Evolutionary conservation across 768 basidiomycete genomes (phyloP).

Genomic region (Suillus sp.): DNA sequence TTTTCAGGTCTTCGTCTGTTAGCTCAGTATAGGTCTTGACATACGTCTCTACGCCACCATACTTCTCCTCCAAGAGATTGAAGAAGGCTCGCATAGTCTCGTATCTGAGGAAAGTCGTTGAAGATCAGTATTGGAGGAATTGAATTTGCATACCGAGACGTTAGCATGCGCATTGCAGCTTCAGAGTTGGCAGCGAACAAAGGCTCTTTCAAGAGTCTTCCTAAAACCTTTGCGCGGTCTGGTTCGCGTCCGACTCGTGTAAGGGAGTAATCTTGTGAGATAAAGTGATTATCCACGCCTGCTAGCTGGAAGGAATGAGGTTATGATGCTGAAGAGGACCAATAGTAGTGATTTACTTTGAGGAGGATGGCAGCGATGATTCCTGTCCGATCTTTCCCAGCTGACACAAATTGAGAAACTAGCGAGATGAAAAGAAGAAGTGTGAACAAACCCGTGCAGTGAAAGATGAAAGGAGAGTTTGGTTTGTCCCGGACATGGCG

Average conservation of each 20-base stretch:
- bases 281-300: slow-evolving; percentile 63
- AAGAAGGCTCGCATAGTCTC: slow-evolving; percentile 81
- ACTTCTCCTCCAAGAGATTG: slow-evolving; percentile 57
- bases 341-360: slow-evolving; percentile 45
- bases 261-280: slow-evolving; percentile 76
- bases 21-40: slow-evolving; percentile 56
- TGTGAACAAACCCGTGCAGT: slow-evolving; percentile 61
- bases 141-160: slow-evolving; percentile 57
- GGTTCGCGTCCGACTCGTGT: slow-evolving; percentile 82
- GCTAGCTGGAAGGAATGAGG: slow-evolving; percentile 52
- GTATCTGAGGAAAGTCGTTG: slow-evolving; percentile 41
- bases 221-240: slow-evolving; percentile 68
- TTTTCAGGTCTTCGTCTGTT: slow-evolving; percentile 61
- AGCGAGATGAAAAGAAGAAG: slow-evolving; percentile 1
- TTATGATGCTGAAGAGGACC: background rate
- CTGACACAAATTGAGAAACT: slow-evolving; percentile 31
- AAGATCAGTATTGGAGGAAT: background rate
- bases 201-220: slow-evolving; percentile 68
- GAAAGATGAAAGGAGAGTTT: slow-evolving; percentile 65
- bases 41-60: slow-evolving; percentile 70
- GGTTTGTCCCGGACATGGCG: slow-evolving; percentile 74
- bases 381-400: slow-evolving; percentile 85
- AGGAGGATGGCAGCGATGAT: slow-evolving; percentile 72
- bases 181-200: slow-evolving; percentile 72
- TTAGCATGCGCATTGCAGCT: slow-evolving; percentile 82